Evolutionary conservation across 2,329 filamentous ascomycete genomes (phyloP), one percentile per base, ranked within the genome.

Genomic region (Leptodontidium sp.): DNA sequence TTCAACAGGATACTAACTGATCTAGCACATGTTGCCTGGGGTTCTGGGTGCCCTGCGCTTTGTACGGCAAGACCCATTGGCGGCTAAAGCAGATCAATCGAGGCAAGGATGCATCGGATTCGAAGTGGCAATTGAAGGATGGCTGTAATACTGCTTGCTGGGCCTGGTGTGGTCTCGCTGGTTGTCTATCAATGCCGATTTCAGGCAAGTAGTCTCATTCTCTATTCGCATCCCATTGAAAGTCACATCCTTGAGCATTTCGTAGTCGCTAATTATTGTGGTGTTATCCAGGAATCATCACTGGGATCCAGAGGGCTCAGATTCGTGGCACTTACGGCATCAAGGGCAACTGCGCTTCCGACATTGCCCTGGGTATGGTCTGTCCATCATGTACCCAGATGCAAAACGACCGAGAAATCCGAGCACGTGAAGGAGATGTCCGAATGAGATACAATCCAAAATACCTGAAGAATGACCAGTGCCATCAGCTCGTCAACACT

Each of bases 331-430:
- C 75, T 53, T 85, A 85, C 70, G 81, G 81, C n/a, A 76, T 85
- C 0, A 69, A 77, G 32, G 82, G 83, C 1, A 77, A 73, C 9
- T 59, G 79, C 24, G 71, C 70, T 0, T 70, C 75, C 4, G 83
- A 85, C 71, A 67, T 79, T 17, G 66, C 79, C 0, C 74, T 75
- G 26, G 75, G 77, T 0, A 79, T 77, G 32, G 83, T 80, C 68
- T 84, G 82, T 71, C 79, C 78, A 14, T 79, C 78, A 59, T 84
- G 82, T 67, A 76, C 78, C 11, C 75, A 79, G 1, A 79, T 83
- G 64, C 81, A 83, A 72, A 81, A 81, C 69, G 83, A 84, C 74
- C 76, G 81, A 43, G 83, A 85, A 71, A 76, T 85, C 4, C 77
- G 77, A 61, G 76, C 75, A 12, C 75, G 83, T 64, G 82, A 84